Base-by-base conservation (phyloP, 2,329 filamentous ascomycete genomes). In the Hymenoscyphus linearis region DNA sequence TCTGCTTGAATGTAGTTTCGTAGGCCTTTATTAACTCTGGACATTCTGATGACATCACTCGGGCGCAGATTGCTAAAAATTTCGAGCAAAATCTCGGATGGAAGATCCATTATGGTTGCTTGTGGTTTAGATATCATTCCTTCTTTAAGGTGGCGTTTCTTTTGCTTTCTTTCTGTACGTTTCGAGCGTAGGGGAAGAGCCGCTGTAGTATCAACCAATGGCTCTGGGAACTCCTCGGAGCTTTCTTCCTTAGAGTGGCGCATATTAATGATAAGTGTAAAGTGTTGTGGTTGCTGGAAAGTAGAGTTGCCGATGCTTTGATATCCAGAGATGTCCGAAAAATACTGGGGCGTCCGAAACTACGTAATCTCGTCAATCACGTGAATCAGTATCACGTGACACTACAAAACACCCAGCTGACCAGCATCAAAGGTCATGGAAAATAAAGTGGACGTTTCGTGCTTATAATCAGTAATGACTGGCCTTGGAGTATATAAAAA, bases 11-110 rank as follows among this genome's bases (percentile, higher is more conserved):
- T 76, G 69, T 82, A 80, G 1, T 68, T 44, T 4, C 72, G 72
- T 9, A 81, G 76, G 12, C 73, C 64, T 26, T 70, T 75, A 70
- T 74, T 80, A 13, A 80, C 74, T 22, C 75, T 74, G 31, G 73
- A 71, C 2, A 84, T 72, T 1, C 66, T 74, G 66, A 82, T 76
- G 22, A 85, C 66, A 52, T 85, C 82, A 71, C 77, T 80, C 0
- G 83, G 82, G 0, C 66, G 73, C 9, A 84, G 72, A 18, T 76
- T 68, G n/a, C 70, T 67, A 1, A 85, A 62, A 16, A 84, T 76
- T 40, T 78, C 74, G 31, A 81, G 69, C 2, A 84, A 62, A 1
- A 85, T 71, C 68, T 85, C 83, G 16, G 78, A 77, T 0, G 83
- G 83, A 0, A 85, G 74, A 62, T 79, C 76, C 25, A 79, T 65